Conservation (phyloP, 805 yeast genomes). For the Metschnikowia bowlesiae region DNA sequence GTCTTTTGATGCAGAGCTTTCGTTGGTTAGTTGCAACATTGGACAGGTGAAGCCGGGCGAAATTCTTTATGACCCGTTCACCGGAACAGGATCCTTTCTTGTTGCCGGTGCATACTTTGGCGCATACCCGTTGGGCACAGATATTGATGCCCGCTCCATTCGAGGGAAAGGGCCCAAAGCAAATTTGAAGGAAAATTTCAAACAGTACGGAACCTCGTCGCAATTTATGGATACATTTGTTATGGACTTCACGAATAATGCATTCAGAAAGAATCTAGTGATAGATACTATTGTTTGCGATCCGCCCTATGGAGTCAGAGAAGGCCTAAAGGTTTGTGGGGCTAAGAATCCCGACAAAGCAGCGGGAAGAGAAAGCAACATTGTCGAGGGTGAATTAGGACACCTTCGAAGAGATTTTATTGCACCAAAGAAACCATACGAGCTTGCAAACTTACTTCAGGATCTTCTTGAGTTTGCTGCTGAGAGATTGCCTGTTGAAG, state of each 20-base stretch:
- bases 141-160: slow-evolving; percentile 78
- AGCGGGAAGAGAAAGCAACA: slow-evolving; percentile 64
- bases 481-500: slow-evolving; percentile 62
- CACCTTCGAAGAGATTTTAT: slow-evolving; percentile 76
- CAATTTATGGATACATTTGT: slow-evolving; percentile 72
- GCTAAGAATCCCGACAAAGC: slow-evolving; percentile 64
- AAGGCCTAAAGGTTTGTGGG: slow-evolving; percentile 90
- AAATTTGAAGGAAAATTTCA: slow-evolving; percentile 61
- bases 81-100: slow-evolving; percentile 93
- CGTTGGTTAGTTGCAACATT: slow-evolving; percentile 81
- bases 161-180: slow-evolving; percentile 60
- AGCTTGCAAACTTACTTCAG: slow-evolving; percentile 68
- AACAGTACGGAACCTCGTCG: slow-evolving; percentile 58
- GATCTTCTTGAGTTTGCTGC: slow-evolving; percentile 76
- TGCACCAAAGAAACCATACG: slow-evolving; percentile 89
- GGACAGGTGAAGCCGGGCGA: slow-evolving; percentile 67
- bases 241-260: slow-evolving; percentile 93
- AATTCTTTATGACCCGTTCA: slow-evolving; percentile 87
- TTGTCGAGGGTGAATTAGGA: slow-evolving; percentile 78
- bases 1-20: slow-evolving; percentile 90
- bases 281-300: slow-evolving; percentile 88
- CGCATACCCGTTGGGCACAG: slow-evolving; percentile 78
- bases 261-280: slow-evolving; percentile 56
- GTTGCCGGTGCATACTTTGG: slow-evolving; percentile 86
- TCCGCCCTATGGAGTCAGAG: slow-evolving; percentile 97